These are phyloP conservation scores for Ceratocystis destructans DNA, from an alignment of 2,329 filamentous ascomycete species.

Conservation along the genomic window DNA sequence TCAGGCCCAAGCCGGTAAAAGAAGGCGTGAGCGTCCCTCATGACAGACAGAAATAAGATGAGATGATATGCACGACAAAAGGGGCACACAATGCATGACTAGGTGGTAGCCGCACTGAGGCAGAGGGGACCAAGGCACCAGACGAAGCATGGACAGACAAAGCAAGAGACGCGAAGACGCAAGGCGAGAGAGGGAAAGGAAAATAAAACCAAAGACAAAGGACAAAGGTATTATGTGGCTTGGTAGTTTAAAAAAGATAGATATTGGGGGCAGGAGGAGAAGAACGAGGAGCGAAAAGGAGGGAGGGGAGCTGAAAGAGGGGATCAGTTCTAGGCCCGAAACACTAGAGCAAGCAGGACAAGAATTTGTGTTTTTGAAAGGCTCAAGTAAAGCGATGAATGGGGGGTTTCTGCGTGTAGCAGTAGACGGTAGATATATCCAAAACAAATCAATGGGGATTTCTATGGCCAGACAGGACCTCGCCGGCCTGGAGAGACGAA, in stretches of 20 bases:
- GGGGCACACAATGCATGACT: conserved; percentile 9
- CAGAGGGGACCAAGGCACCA: conserved; percentile 5
- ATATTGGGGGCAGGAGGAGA: neutral
- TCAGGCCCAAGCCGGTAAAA: no score
- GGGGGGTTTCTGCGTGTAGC: neutral
- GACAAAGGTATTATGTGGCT: neutral
- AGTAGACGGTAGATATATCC: no score
- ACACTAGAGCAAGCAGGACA: neutral
- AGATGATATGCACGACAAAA: conserved; percentile 16
- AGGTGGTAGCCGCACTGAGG: conserved; percentile 1
- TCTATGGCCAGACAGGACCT: neutral
- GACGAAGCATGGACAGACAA: neutral
- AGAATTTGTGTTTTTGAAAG: neutral
- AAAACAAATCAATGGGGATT: neutral
- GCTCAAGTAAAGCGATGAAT: neutral
- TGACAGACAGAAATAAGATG: conserved; percentile 7
- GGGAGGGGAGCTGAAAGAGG: conserved; percentile 6
- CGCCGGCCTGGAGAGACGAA: neutral
- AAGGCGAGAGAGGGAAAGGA: neutral
- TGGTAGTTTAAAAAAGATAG: neutral
- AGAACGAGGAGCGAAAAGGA: neutral
- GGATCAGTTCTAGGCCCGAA: conserved; percentile 5
- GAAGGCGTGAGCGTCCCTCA: neutral
- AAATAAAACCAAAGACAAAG: neutral
- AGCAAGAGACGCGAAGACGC: neutral